A percentile compares a stretch with the other conserved stretches of the same genome.
phyloP scores from a whole-genome alignment of 805 yeast species.

The Sugiyamaella smithiae region DNA sequence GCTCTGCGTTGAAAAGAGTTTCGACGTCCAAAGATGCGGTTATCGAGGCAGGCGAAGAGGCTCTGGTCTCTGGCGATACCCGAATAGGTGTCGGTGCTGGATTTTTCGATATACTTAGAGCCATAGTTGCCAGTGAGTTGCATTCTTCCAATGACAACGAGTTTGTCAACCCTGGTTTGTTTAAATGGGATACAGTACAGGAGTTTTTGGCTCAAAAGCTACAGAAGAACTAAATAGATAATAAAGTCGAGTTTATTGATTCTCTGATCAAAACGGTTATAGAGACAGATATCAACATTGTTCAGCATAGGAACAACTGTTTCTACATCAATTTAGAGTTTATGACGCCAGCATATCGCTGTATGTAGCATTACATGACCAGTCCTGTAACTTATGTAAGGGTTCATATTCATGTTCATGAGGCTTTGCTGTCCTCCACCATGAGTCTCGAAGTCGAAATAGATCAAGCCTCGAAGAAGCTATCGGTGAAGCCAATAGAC shows the following conservation, averaged over 20 bases:
- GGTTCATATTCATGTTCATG: not conserved
- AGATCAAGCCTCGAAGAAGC: conserved; percentile 24
- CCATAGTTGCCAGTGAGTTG: not conserved
- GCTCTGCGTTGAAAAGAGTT: conserved; percentile 19
- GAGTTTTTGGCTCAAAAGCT: not conserved
- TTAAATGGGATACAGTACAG: conserved; percentile 22
- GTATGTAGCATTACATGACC: no score
- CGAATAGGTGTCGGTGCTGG: conserved; percentile 92
- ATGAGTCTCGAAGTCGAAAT: conserved; percentile 23
- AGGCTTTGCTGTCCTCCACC: not conserved
- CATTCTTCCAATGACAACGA: conserved; percentile 22
- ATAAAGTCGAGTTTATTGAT: no score
- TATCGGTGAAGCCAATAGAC: conserved; percentile 17
- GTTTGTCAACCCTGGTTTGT: conserved; percentile 30
- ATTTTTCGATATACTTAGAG: conserved; percentile 54
- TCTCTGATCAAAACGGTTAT: no score
- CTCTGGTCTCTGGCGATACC: conserved; percentile 56
- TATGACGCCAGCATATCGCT: no score
- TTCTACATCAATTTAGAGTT: no score
- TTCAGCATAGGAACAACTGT: no score
- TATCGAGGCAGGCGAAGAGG: conserved; percentile 3
- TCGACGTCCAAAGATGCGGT: conserved; percentile 1
- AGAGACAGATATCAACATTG: no score
- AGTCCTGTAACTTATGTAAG: no score
- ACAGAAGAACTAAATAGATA: no score